These are phyloP conservation scores for Pseudonitzschia multiseries DNA, from an alignment of 108 stramenopile genomes.

Conservation along the genomic window DNA sequence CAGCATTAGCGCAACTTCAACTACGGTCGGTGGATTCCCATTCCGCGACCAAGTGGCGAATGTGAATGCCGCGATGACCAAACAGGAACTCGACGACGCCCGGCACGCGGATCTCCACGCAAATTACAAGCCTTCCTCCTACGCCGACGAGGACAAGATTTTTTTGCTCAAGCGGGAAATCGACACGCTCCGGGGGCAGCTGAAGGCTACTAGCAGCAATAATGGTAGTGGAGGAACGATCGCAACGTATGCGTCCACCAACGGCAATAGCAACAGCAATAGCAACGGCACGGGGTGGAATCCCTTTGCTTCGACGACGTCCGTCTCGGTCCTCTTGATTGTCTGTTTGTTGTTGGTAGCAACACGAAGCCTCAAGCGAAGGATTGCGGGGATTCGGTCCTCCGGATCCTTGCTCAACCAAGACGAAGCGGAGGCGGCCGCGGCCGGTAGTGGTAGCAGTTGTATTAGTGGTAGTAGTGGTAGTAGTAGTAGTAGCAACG, in stretches of 20 bases:
- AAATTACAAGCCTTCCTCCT: background rate
- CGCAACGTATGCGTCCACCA: background rate
- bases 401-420: background rate
- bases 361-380: background rate
- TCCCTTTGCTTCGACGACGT: no score
- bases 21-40: background rate
- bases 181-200: background rate
- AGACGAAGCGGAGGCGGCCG: background rate
- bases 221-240: background rate
- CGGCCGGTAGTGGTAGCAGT: no score
- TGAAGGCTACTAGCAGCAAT: background rate
- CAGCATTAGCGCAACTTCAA: background rate
- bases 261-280: background rate
- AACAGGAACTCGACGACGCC: background rate
- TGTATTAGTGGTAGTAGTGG: no score
- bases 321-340: background rate
- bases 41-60: background rate
- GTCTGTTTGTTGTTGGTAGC: background rate
- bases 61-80: no score
- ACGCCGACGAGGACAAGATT: constrained; percentile 10
- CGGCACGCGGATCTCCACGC: constrained; percentile 7
- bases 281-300: background rate
- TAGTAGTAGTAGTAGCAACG: no score
- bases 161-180: constrained; percentile 18
- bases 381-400: background rate